Base-by-base conservation (phyloP, 768 basidiomycete species). In the Pisolithus sp. region DNA sequence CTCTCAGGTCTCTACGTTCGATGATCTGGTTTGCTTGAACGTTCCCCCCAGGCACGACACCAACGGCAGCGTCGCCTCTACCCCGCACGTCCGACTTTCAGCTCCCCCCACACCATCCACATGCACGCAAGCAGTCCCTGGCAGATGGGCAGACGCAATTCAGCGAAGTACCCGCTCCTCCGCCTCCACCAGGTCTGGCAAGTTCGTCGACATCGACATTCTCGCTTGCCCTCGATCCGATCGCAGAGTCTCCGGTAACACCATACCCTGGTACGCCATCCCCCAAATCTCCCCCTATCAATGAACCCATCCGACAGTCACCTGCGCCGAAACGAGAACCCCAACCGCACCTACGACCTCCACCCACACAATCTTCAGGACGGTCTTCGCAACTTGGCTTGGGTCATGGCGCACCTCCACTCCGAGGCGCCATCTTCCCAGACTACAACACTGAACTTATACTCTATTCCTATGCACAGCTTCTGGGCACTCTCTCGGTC, bases 401-500 rank as follows among this genome's bases (percentile, higher is more conserved):
- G 0, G 83, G 82, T 0, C 76, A 77, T 17, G 70, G 70, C 62
- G 66, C 63, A 56, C 53, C 50, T 45, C 52, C 62, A 2, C 66
- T 69, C 13, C 73, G 72, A 21, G 71, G 73, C 1, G 73, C 78
- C 5, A 65, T 73, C 15, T 77, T 80, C 60, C 68, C 77, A 31
- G 66, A 73, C 21, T 65, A 76, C 3, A 79, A 79, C 52, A 74
- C 77, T 0, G 86, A 92, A 56, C 70, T 89, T 17, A 79, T 93
- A 18, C 76, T 93, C 2, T 93, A 93, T 65, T 83, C 91, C 0
- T 93, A 93, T 58, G 89, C 83, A 0, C 88, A 93, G 52, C 76
- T 93, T 30, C 71, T 79, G 6, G 92, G 92, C 5, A 79, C 80
- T 0, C 72, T 88, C 17, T 71, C 77, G 21, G 67, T 92, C 54